Base-by-base conservation (phyloP, 768 basidiomycete genomes). In the Boletus huronensis region DNA sequence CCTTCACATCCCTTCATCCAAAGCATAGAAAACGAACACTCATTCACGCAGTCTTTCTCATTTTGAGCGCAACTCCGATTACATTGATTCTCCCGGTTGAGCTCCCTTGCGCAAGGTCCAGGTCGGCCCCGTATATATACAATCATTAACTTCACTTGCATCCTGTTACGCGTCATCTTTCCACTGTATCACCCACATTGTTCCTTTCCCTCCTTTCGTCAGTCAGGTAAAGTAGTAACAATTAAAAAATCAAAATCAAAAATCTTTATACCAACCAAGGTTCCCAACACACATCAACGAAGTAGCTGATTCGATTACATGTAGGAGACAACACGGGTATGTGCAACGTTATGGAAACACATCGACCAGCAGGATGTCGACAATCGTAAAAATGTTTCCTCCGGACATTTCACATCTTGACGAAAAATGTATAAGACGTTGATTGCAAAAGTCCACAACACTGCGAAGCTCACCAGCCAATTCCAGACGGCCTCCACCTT, bases 1-100 rank as follows among this genome's bases (percentile, higher is more conserved):
- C 66, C 81, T 92, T 57, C 88, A 93, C 65, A 92, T 93, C 58
- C 90, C 90, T 55, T 81, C 86, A 56, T 88, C 87, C 61, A 90
- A 90, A 76, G 74, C 82, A 65, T 88, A 80, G 78, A 74, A 54
- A 62, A 53, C 35, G 25, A 45, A 52, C 55, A 51, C 35, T 54
- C 54, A 41, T 49, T 54, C 38, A 58, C 31, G 19, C 36, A 42
- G 41, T 34, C 40, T 43, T 40, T 57, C 36, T 53, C 53, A 40
- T 54, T 19, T 40, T 25, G 54, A 50, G 40, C 29, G 41, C 55
- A 42, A 49, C 44, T 47, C 47, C 21, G 47, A 44, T 41, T 35
- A 21, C 50, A 48, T 57, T 16, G 51, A 47, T 53, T 45, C 42
- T 25, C 34, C 39, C 35, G 51, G 38, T 49, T 54, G 44, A 53